phyloP scores from a whole-genome alignment of 179 eudicot genomes.

The Beta corolliflora region DNA sequence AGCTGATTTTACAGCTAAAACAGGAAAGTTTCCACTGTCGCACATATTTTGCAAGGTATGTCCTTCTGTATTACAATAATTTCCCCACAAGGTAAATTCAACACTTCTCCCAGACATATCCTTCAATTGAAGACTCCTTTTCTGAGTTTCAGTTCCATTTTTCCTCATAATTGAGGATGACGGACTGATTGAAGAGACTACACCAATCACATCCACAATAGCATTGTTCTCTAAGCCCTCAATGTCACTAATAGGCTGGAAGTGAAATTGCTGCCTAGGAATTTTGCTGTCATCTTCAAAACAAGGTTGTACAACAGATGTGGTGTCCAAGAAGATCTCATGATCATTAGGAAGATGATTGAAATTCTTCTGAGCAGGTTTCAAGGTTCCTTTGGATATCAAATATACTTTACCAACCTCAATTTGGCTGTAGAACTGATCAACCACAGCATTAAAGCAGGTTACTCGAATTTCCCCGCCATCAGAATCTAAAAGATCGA shows the following conservation, averaged over 20 bases:
- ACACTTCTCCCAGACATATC: conserved; percentile 86
- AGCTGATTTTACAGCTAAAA: conserved; percentile 75
- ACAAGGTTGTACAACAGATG: conserved; percentile 72
- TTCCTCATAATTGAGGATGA: conserved; percentile 66
- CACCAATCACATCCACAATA: conserved; percentile 72
- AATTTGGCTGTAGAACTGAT: conserved; percentile 65
- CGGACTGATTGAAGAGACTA: conserved; percentile 68
- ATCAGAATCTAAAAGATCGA: conserved; percentile 89
- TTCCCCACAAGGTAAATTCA: conserved; percentile 88
- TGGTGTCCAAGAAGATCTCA: conserved; percentile 65
- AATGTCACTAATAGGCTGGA: conserved; percentile 69
- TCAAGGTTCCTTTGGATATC: conserved; percentile 77
- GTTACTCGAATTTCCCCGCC: conserved; percentile 92
- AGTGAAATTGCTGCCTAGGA: conserved; percentile 74
- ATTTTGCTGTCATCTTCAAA: conserved; percentile 64
- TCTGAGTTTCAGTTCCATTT: conserved; percentile 83
- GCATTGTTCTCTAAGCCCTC: conserved; percentile 57
- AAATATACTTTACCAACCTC: conserved; percentile 75
- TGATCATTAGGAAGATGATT: conserved; percentile 80
- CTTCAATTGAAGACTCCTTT: conserved; percentile 68
- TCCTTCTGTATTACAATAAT: conserved; percentile 78
- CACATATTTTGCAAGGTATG: conserved; percentile 62
- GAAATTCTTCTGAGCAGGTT: conserved; percentile 75
- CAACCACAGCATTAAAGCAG: conserved; percentile 89
- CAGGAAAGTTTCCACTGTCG: conserved; percentile 78